phyloP scores from a whole-genome alignment of 164 flowering plant species.

The Aristolochia californica region DNA sequence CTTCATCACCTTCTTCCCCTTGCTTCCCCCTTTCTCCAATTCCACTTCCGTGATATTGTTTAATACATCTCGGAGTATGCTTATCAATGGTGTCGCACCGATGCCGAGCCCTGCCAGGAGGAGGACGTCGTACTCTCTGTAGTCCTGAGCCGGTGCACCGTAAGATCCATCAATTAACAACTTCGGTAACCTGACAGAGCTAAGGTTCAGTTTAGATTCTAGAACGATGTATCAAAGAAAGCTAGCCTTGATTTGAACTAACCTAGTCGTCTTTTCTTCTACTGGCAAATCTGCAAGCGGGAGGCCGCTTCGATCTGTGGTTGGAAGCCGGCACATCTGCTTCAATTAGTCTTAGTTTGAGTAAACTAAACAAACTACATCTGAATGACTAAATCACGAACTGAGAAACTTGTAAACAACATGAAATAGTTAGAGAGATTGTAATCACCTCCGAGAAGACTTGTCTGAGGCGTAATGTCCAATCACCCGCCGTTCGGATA shows the following conservation, averaged over 20 bases:
- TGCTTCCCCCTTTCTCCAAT: too few relatives aligned
- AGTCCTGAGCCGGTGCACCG: slow-evolving; percentile 71
- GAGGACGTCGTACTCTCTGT: slow-evolving; percentile 49
- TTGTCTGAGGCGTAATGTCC: slow-evolving; percentile 48
- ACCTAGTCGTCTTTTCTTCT: slow-evolving; percentile 18
- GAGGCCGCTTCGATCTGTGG: slow-evolving; percentile 43
- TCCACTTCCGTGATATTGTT: too few relatives aligned
- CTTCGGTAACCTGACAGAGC: slow-evolving; percentile 41
- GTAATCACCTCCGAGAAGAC: slow-evolving; percentile 50
- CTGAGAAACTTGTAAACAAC: too few relatives aligned
- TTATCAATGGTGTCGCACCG: slow-evolving; percentile 88
- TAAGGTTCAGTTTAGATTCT: too few relatives aligned
- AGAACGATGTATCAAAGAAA: too few relatives aligned
- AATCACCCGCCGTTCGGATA: slow-evolving; percentile 56
- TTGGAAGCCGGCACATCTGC: slow-evolving; percentile 51
- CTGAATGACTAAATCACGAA: too few relatives aligned
- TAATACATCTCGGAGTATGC: slow-evolving; percentile 74
- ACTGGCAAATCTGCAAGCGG: slow-evolving; percentile 36
- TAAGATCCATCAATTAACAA: slow-evolving; percentile 53
- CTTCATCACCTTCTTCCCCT: slow-evolving; percentile 7
- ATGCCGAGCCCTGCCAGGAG: slow-evolving; percentile 81
- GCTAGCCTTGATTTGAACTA: too few relatives aligned
- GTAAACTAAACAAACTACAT: too few relatives aligned
- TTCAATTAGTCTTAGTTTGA: too few relatives aligned
- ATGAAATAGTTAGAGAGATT: too few relatives aligned